Evolutionary conservation across 176 grass and related monocot genomes (phyloP).

Genomic region (Triticum dicoccoides): DNA sequence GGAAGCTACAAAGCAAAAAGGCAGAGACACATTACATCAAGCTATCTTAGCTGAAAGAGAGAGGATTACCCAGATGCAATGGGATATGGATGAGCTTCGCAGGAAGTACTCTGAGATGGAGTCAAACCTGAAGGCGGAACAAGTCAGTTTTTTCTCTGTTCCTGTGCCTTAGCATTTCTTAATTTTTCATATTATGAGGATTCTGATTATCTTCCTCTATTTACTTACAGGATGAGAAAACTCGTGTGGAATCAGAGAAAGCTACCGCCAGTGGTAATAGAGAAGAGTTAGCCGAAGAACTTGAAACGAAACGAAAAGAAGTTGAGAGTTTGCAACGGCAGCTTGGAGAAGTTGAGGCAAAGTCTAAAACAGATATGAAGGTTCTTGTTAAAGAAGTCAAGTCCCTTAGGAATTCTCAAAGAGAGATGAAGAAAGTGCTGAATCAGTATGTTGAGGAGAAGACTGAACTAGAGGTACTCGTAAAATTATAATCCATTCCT

Average conservation of each 20-base stretch:
- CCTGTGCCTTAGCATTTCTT: slow-evolving; percentile 12
- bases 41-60: slow-evolving; percentile 88
- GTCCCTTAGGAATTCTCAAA: slow-evolving; percentile 85
- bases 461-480: slow-evolving; percentile 74
- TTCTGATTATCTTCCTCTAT: slow-evolving; percentile 12
- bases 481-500: neutral
- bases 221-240: slow-evolving; percentile 73
- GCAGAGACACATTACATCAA: slow-evolving; percentile 81
- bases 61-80: slow-evolving; percentile 90
- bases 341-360: slow-evolving; percentile 75
- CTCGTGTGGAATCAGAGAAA: slow-evolving; percentile 62
- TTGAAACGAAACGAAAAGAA: slow-evolving; percentile 69
- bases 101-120: slow-evolving; percentile 92
- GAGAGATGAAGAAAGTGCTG: slow-evolving; percentile 71
- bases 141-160: slow-evolving; percentile 43
- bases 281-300: slow-evolving; percentile 60
- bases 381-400: slow-evolving; percentile 97
- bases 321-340: slow-evolving; percentile 56
- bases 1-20: slow-evolving; percentile 87
- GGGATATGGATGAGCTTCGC: slow-evolving; percentile 95
- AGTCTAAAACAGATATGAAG: slow-evolving; percentile 93
- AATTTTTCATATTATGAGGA: neutral
- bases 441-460: slow-evolving; percentile 78
- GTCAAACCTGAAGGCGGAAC: slow-evolving; percentile 63
- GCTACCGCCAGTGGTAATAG: slow-evolving; percentile 60